These are phyloP conservation scores for Venturia pyrina DNA, from an alignment of 2,329 filamentous ascomycete genomes.

Conservation along the genomic window DNA sequence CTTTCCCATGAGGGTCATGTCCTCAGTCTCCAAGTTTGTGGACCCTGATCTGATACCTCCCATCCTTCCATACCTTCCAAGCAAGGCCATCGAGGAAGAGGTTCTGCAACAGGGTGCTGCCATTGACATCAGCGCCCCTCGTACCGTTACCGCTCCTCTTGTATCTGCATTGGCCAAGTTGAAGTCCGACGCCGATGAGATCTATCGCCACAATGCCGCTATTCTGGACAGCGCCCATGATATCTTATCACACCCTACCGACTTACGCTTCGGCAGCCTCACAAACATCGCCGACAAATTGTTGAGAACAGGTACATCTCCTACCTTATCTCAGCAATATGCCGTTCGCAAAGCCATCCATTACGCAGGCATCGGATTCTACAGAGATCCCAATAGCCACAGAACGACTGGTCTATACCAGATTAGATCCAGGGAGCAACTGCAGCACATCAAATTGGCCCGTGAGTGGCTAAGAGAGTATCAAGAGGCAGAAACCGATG, in stretches of 20 bases:
- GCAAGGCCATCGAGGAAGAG: slow-evolving; percentile 24
- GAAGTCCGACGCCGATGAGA: slow-evolving; percentile 32
- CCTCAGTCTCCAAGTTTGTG: slow-evolving; percentile 38
- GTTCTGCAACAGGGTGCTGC: slow-evolving; percentile 26
- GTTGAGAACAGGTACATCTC: slow-evolving; percentile 25
- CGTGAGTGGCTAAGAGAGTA: slow-evolving; percentile 45
- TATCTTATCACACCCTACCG: slow-evolving; percentile 32
- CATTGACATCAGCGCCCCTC: slow-evolving; percentile 34
- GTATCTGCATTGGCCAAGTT: slow-evolving; percentile 34
- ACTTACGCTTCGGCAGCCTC: slow-evolving; percentile 38
- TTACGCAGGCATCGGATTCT: not conserved
- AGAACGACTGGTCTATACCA: slow-evolving; percentile 47
- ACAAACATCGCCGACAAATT: slow-evolving; percentile 36
- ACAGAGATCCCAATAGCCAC: slow-evolving; percentile 6
- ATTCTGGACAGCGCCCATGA: slow-evolving; percentile 41
- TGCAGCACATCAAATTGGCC: slow-evolving; percentile 41
- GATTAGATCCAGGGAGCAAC: slow-evolving; percentile 47
- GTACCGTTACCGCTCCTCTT: slow-evolving; percentile 35
- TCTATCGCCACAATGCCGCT: slow-evolving; percentile 37
- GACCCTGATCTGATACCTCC: slow-evolving; percentile 34
- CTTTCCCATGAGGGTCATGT: slow-evolving; percentile 21
- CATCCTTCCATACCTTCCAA: slow-evolving; percentile 42
- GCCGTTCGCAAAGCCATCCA: slow-evolving; percentile 59
- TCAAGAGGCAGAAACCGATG: slow-evolving; percentile 20
- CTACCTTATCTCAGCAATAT: slow-evolving; percentile 44